Conservation (phyloP, 179 eudicot genomes). For the Silene coronaria region DNA sequence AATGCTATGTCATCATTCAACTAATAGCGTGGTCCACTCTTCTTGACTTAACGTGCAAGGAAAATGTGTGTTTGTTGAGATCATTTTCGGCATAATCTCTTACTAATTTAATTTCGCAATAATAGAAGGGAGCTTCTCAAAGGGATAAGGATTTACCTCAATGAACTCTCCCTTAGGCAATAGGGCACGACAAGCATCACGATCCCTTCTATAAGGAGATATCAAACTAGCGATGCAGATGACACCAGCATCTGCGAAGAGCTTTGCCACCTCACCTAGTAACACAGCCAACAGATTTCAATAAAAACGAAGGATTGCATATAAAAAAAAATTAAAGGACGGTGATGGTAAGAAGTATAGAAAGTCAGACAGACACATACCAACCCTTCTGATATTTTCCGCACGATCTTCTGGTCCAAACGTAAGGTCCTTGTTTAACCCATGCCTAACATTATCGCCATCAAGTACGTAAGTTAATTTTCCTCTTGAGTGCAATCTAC, state of each 20-base stretch:
- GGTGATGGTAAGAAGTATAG: neutral
- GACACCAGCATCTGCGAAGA: constrained; percentile 87
- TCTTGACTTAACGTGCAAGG: neutral
- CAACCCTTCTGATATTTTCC: constrained; percentile 48
- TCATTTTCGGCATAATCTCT: neutral
- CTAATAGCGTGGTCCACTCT: neutral
- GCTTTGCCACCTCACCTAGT: constrained; percentile 93
- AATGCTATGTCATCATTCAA: constrained; percentile 11
- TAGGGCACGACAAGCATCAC: constrained; percentile 70
- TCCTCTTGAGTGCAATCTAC: constrained; percentile 36
- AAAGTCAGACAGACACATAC: constrained; percentile 19
- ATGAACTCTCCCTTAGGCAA: constrained; percentile 80
- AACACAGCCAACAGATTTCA: neutral
- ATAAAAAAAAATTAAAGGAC: neutral
- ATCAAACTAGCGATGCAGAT: constrained; percentile 96
- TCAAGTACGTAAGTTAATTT: constrained; percentile 43
- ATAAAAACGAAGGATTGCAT: neutral
- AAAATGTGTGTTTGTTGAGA: neutral
- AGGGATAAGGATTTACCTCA: constrained; percentile 50
- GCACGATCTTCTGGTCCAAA: constrained; percentile 41
- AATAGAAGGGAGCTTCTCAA: neutral
- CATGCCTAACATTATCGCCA: constrained; percentile 54
- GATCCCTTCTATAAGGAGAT: constrained; percentile 63
- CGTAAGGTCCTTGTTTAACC: constrained; percentile 37
- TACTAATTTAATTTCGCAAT: neutral